A percentile compares a stretch with the other conserved stretches of the same genome.
These are phyloP conservation scores for Euryodendron excelsum DNA, from an alignment of 148 eudicot genomes.

Conservation along the genomic window DNA sequence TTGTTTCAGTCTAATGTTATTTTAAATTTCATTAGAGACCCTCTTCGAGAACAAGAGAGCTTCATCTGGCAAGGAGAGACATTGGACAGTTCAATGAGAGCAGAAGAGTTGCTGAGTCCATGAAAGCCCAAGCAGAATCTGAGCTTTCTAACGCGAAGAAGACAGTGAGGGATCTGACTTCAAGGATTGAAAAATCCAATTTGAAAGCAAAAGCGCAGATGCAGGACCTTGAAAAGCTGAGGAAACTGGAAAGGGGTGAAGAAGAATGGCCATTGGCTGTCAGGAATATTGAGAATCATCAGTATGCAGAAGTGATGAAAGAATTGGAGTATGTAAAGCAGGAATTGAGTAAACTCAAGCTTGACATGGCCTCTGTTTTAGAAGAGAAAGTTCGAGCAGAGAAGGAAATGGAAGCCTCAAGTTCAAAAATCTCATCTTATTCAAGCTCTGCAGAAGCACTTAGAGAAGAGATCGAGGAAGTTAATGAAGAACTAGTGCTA, in stretches of 20 bases:
- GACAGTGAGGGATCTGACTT: slow-evolving; percentile 45
- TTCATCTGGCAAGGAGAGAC: slow-evolving; percentile 52
- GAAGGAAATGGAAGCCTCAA: slow-evolving; percentile 44
- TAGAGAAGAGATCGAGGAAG: slow-evolving; percentile 62
- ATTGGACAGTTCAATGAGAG: slow-evolving; percentile 37
- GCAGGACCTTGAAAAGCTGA: slow-evolving; percentile 29
- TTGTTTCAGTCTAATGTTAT: neutral
- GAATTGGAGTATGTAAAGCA: slow-evolving; percentile 59
- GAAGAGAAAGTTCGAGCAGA: slow-evolving; percentile 60
- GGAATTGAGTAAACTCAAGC: slow-evolving; percentile 64
- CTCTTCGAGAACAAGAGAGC: slow-evolving; percentile 53
- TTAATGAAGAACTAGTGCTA: slow-evolving; percentile 73
- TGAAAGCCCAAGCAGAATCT: slow-evolving; percentile 45
- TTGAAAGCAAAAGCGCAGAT: slow-evolving; percentile 33
- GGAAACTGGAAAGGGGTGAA: slow-evolving; percentile 17
- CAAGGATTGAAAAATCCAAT: slow-evolving; percentile 49
- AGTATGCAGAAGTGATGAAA: slow-evolving; percentile 39
- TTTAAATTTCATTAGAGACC: slow-evolving; percentile 32
- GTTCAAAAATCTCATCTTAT: slow-evolving; percentile 31
- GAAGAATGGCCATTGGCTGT: neutral
- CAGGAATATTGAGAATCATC: slow-evolving; percentile 18
- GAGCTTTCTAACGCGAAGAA: slow-evolving; percentile 61
- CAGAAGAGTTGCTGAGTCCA: slow-evolving; percentile 38
- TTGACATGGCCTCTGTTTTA: slow-evolving; percentile 49
- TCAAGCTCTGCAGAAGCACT: slow-evolving; percentile 36